A percentile compares a stretch with the other conserved stretches of the same genome.
Conservation (phyloP, 208 protist genomes). For the Leishmania tarentolae region DNA sequence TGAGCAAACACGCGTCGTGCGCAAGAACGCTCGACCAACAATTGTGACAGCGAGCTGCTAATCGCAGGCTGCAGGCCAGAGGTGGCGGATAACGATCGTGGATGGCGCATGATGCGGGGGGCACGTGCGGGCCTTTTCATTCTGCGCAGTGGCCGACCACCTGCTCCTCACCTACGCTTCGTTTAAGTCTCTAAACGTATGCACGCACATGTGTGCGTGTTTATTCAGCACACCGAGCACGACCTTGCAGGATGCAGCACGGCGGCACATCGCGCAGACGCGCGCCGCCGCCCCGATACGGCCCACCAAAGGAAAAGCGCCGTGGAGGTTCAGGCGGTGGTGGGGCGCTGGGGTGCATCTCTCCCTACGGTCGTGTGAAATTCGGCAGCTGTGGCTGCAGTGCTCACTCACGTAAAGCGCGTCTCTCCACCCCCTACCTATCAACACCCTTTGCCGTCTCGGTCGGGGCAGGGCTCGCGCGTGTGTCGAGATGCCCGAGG, state of each 20-base stretch:
- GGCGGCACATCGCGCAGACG: too few relatives aligned
- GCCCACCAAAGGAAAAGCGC: neutral
- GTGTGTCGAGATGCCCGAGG: neutral
- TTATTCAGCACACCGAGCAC: too few relatives aligned
- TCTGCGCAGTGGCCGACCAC: neutral
- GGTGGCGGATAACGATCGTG: neutral
- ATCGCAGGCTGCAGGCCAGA: neutral
- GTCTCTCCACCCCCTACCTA: neutral
- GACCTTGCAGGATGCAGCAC: too few relatives aligned
- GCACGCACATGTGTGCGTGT: too few relatives aligned
- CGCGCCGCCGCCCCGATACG: neutral
- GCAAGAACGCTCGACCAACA: constrained; percentile 65
- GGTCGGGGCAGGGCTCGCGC: too few relatives aligned
- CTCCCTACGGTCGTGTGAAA: neutral
- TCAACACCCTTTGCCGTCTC: neutral
- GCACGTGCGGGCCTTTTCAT: neutral
- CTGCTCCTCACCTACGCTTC: neutral
- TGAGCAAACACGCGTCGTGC: constrained; percentile 60
- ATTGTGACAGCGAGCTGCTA: constrained; percentile 44
- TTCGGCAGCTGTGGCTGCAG: neutral
- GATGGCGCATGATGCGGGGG: neutral
- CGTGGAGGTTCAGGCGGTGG: neutral
- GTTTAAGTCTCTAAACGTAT: neutral
- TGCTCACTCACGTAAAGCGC: neutral
- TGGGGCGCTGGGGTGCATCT: neutral